phyloP scores from a whole-genome alignment of 768 basidiomycete species.

The Tulasnella calospora region DNA sequence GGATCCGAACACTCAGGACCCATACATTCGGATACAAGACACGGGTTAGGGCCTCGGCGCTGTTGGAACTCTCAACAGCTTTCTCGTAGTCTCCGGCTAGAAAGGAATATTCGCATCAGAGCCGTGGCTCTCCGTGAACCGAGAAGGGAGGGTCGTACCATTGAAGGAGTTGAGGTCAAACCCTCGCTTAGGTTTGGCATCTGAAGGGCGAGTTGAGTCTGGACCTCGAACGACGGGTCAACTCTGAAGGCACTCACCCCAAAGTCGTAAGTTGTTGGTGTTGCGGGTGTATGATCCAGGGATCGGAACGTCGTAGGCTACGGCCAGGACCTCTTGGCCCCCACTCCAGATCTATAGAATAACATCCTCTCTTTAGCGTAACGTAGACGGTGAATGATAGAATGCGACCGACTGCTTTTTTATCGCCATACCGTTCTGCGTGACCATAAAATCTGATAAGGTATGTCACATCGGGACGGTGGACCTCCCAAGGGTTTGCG shows the following conservation, averaged over 20 bases:
- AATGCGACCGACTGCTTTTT: conserved; percentile 28
- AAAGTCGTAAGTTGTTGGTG: conserved; percentile 75
- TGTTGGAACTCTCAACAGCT: conserved; percentile 81
- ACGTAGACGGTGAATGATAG: background rate
- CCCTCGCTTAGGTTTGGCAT: conserved; percentile 69
- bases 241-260: conserved; percentile 63
- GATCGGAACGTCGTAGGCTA: conserved; percentile 93
- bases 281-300: conserved; percentile 76
- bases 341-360: conserved; percentile 48
- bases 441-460: conserved; percentile 86
- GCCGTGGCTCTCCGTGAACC: background rate
- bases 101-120: conserved; percentile 18
- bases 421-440: conserved; percentile 59
- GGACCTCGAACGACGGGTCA: background rate
- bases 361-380: conserved; percentile 22
- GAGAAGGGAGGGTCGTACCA: conserved; percentile 43
- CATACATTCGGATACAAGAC: conserved; percentile 91
- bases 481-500: conserved; percentile 77
- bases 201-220: background rate
- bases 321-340: conserved; percentile 88
- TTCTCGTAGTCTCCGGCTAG: conserved; percentile 88
- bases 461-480: conserved; percentile 76
- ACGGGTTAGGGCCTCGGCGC: conserved; percentile 88
- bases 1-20: background rate
- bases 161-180: conserved; percentile 97